Evolutionary conservation across 2,329 filamentous ascomycete species (phyloP), one percentile per base, ranked within the genome.

Genomic region (Pseudocercospora macadamiae): DNA sequence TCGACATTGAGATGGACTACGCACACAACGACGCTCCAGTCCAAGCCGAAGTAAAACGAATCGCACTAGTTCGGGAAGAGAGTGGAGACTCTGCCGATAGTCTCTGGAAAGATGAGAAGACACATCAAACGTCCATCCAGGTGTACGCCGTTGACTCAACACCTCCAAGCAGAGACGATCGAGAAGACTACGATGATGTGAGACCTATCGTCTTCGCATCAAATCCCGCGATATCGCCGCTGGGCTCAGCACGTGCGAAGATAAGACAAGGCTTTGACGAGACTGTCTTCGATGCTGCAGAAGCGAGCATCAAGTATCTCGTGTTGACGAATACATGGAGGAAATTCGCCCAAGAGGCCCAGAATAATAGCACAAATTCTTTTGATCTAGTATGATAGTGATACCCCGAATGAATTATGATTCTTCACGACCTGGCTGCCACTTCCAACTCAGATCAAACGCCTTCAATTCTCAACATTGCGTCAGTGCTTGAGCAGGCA

Each of bases 311-410:
- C 73, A 88, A 87, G 71, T 86, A 88, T 59, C 77, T 89, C 4
- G 86, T 89, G 2, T 74, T 88, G 59, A 87, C 85, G 12, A 89
- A 89, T 68, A 89, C 87, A 0, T 89, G 87, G 86, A 82, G 82
- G 36, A 67, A 66, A 16, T 67, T 64, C 26, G 62, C 54, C 14
- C 54, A 60, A 21, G 42, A 56, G 26, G 60, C 57, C 23, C 60
- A 56, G 39, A 16, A 34, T n/a, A n/a, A n/a, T 9, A 36, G 54
- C 21, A 8, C 36, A 7, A 30, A 18, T 28, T 8, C 26, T 54
- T 21, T 39, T 18, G 36, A 44, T 25, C 12, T 44, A 25, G 39
- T 44, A 19, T 44, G 21, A 19, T 25, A 4, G 36, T 39, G 36
- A 19, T 39, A 39, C 36, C 36, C 36, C 36, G n/a, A 39, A 39